Conservation (phyloP, 768 basidiomycete species). For the Rhodotorula taiwanensis region DNA sequence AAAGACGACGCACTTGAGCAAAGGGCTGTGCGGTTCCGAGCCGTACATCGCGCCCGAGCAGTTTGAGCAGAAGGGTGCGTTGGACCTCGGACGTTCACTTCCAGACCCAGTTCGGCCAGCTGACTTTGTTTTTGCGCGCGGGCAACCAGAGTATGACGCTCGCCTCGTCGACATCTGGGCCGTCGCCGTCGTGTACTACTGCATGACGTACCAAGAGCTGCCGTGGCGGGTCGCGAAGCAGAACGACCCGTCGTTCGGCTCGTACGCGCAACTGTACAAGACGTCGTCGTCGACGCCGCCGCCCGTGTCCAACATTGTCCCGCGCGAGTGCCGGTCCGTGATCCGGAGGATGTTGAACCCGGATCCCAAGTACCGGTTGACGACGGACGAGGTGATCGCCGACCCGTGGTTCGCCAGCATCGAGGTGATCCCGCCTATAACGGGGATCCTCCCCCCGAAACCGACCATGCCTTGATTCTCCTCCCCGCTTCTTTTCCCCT, state of each 20-base stretch:
- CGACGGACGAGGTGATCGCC: constrained; percentile 69
- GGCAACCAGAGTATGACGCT: constrained; percentile 93
- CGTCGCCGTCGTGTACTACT: constrained; percentile 94
- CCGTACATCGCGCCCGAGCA: constrained; percentile 99
- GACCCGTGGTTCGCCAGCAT: constrained; percentile 35
- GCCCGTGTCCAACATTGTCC: constrained; percentile 69
- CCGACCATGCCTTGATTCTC: constrained; percentile 6
- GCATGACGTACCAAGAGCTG: constrained; percentile 89
- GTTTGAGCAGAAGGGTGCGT: constrained; percentile 91
- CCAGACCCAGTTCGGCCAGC: neutral
- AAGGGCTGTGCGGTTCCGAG: constrained; percentile 92
- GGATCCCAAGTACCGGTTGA: constrained; percentile 65
- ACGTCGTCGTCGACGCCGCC: constrained; percentile 31
- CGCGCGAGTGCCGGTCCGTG: constrained; percentile 71
- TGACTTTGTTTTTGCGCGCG: neutral
- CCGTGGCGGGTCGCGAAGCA: constrained; percentile 93
- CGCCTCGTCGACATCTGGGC: constrained; percentile 98
- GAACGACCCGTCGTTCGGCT: constrained; percentile 68
- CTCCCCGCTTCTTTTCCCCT: neutral
- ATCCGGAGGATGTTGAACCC: constrained; percentile 94
- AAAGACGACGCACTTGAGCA: constrained; percentile 90
- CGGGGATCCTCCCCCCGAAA: constrained; percentile 5
- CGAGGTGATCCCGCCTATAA: constrained; percentile 28
- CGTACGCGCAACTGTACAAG: constrained; percentile 55
- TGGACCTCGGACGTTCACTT: neutral